Evolutionary conservation across 2,329 filamentous ascomycete genomes (phyloP).

Genomic region (Aspergillus clavatus): DNA sequence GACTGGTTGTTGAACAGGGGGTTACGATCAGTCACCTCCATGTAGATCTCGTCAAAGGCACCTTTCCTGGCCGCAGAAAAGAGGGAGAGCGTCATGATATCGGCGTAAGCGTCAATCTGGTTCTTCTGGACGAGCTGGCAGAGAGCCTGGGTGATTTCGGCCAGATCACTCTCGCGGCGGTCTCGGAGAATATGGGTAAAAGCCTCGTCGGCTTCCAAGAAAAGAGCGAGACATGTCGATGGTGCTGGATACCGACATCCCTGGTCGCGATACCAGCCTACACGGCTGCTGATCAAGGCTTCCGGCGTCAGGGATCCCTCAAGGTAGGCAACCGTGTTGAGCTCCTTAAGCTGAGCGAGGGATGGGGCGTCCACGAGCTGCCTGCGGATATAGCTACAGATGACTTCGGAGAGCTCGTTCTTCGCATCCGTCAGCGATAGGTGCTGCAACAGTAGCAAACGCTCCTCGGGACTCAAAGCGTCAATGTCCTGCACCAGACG

Average conservation of each 20-base stretch:
- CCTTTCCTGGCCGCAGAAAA: constrained; percentile 55
- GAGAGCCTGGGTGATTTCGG: constrained; percentile 35
- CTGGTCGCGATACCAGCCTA: constrained; percentile 42
- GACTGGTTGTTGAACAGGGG: constrained; percentile 57
- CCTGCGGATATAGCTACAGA: constrained; percentile 31
- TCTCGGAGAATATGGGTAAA: constrained; percentile 27
- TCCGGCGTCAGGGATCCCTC: constrained; percentile 34
- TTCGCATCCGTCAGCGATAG: constrained; percentile 27
- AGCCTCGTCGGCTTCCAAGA: constrained; percentile 32
- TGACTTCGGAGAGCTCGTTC: constrained; percentile 23
- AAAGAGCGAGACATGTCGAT: constrained; percentile 32
- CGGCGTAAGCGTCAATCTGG: constrained; percentile 44
- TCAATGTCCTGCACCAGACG: constrained; percentile 42
- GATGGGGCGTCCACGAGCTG: constrained; percentile 38
- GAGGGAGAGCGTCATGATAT: constrained; percentile 54
- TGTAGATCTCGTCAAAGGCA: constrained; percentile 59
- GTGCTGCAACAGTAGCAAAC: constrained; percentile 37
- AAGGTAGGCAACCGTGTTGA: constrained; percentile 40
- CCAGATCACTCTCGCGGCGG: constrained; percentile 32
- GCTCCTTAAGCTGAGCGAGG: constrained; percentile 36
- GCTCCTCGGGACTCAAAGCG: constrained; percentile 40
- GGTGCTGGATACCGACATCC: constrained; percentile 34
- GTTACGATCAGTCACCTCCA: constrained; percentile 59
- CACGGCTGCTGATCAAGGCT: constrained; percentile 35
- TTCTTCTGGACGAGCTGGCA: constrained; percentile 28